Evolutionary conservation across 1,139 yeast genomes (phyloP).

Genomic region (Blastobotrys buckinghamii): DNA sequence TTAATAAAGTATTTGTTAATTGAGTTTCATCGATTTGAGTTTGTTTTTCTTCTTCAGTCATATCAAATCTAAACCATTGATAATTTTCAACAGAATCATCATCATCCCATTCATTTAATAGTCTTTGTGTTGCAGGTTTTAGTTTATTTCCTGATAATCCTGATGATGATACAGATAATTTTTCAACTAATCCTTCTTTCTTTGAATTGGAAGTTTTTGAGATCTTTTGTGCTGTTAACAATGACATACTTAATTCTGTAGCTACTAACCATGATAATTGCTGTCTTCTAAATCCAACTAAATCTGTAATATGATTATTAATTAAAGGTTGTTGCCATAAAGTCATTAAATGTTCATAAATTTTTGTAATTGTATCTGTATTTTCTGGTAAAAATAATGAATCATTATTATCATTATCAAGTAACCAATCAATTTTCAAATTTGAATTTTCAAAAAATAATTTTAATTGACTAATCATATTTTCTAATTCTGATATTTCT

Average conservation of each 20-base stretch:
- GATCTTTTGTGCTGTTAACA: slow-evolving; percentile 16
- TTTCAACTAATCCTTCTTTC: background rate
- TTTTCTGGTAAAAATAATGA: background rate
- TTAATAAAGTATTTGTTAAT: background rate
- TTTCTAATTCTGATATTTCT: slow-evolving; percentile 38
- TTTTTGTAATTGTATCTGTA: slow-evolving; percentile 7
- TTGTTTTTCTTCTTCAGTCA: slow-evolving; percentile 3
- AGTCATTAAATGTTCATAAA: slow-evolving; percentile 15
- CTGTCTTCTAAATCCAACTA: slow-evolving; percentile 10
- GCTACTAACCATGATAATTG: slow-evolving; percentile 15
- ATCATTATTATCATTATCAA: slow-evolving; percentile 9
- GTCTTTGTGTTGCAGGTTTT: slow-evolving; percentile 8
- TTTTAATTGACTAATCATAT: slow-evolving; percentile 46
- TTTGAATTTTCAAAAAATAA: slow-evolving; percentile 34
- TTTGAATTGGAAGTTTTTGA: background rate
- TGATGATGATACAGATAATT: background rate
- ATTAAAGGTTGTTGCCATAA: slow-evolving; percentile 20
- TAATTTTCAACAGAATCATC: slow-evolving; percentile 10
- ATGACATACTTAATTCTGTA: slow-evolving; percentile 17
- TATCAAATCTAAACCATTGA: slow-evolving; percentile 19
- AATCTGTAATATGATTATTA: slow-evolving; percentile 1
- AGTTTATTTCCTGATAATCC: too few species aligned
- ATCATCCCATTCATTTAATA: slow-evolving; percentile 21
- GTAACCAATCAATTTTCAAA: slow-evolving; percentile 21
- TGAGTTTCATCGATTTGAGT: slow-evolving; percentile 4